phyloP scores from a whole-genome alignment of 257 asterid genomes.

The Cinchona pubescens region DNA sequence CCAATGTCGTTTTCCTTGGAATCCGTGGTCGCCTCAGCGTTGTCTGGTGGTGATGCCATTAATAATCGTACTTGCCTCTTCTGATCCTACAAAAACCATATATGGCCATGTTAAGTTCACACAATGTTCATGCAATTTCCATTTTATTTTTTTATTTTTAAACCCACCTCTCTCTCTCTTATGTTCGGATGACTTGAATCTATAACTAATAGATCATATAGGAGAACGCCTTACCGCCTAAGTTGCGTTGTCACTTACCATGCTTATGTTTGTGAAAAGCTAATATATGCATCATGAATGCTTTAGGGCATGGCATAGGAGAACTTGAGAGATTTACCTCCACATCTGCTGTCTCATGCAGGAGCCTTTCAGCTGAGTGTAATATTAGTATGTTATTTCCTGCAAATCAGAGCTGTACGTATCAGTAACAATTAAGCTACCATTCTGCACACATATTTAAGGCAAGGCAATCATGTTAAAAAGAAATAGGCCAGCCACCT shows the following conservation, averaged over 20 bases:
- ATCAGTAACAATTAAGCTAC: not conserved
- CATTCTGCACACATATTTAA: not conserved
- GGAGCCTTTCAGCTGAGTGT: not conserved
- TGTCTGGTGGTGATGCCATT: slow-evolving; percentile 30
- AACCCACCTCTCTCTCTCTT: too few relatives aligned
- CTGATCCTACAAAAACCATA: slow-evolving; percentile 8
- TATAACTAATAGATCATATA: too few relatives aligned
- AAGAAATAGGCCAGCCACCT: too few relatives aligned
- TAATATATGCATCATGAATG: not conserved
- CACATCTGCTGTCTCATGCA: slow-evolving; percentile 3
- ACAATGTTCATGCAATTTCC: not conserved
- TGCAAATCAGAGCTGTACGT: not conserved
- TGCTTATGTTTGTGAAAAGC: not conserved
- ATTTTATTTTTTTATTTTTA: too few relatives aligned
- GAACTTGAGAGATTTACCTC: slow-evolving; percentile 10
- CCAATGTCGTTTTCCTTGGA: slow-evolving; percentile 27
- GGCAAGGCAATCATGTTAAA: not conserved
- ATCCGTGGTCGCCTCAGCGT: slow-evolving; percentile 35
- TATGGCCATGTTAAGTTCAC: not conserved
- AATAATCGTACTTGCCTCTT: slow-evolving; percentile 34
- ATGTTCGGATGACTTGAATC: too few relatives aligned
- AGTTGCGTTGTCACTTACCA: too few relatives aligned
- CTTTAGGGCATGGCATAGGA: not conserved
- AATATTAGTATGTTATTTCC: slow-evolving; percentile 1
- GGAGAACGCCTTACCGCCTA: too few relatives aligned